Base-by-base conservation (phyloP, 495 filamentous ascomycete species). In the Neurospora sp. region DNA sequence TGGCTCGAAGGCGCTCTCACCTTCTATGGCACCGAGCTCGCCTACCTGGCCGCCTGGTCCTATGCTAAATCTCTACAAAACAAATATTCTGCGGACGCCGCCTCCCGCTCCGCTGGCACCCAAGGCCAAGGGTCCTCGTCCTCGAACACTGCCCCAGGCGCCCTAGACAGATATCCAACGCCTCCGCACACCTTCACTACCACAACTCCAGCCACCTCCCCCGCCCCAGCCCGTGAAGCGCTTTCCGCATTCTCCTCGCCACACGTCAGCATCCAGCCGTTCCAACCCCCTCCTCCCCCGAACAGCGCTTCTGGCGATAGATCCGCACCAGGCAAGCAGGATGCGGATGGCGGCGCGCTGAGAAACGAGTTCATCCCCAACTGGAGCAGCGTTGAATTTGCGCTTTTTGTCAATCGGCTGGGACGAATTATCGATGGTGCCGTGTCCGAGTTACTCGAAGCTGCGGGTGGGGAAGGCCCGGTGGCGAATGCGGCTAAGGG, bases 21-120 rank as follows among this genome's bases (percentile, higher is more conserved):
- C 27, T 85, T 93, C 23, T 94, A 91, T 90, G 89, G 90, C 37
- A 93, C 90, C 12, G 92, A 94, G 83, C 86, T 84, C 4, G 86
- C 84, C 74, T 91, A 91, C 78, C 72, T 91, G 5, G 82, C 84
- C 54, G 83, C 89, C 16, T 92, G 89, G 89, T 81, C 81, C 71
- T 89, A 85, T 81, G 88, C 88, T 35, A 83, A 84, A 42, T 76
- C 74, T 8, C 27, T 66, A 27, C 54, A 66, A 37, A 66, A 16
- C 54, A 66, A 66, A 37, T 18, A 66, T 14, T 18, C 54, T 37
- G 54, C 54, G 31, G 54, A 35, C 54, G 54, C 54, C 14, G 14
- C 54, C 54, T 66, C 27, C 54, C 54, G 54, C 54, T 35, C 54
- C 14, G 14, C 27, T 31, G 54, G 31, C 54, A 8, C 27, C 27